These are phyloP conservation scores for Citrullus colocynthis DNA, from an alignment of 306 rosid genomes.

Conservation along the genomic window DNA sequence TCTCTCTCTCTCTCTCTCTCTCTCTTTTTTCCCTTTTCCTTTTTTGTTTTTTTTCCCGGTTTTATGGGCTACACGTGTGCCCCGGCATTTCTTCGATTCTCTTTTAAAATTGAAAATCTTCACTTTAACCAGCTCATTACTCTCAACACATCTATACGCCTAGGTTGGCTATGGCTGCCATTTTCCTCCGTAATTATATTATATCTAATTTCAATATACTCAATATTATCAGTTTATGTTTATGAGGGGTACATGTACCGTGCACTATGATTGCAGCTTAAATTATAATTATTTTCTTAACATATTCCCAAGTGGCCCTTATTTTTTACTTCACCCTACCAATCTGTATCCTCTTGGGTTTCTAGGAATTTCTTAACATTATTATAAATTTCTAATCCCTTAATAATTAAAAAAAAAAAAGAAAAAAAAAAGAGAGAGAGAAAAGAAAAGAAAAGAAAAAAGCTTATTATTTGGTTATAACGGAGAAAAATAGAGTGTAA, in stretches of 20 bases:
- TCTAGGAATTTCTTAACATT: neutral
- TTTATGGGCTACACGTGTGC: conserved; percentile 36
- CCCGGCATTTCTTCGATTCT: neutral
- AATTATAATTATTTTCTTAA: neutral
- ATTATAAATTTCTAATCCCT: neutral
- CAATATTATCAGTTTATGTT: neutral
- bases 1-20: too few species aligned
- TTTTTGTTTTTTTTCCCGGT: neutral
- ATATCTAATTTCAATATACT: neutral
- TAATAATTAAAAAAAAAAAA: too few species aligned
- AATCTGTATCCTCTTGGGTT: neutral
- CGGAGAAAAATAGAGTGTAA: too few species aligned
- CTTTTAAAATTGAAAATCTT: neutral
- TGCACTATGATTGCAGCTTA: neutral
- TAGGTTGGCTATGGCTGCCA: neutral
- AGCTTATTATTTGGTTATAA: too few species aligned
- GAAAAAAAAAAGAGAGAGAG: too few species aligned
- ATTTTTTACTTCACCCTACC: neutral
- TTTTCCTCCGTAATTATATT: neutral
- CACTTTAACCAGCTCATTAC: conserved; percentile 28
- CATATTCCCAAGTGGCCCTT: neutral
- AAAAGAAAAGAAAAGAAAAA: too few species aligned
- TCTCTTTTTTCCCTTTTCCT: neutral
- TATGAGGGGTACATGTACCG: neutral
- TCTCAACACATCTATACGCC: neutral